Evolutionary conservation across 192 early-diverging fungal genomes (phyloP).

Genomic region (Gonapodya prolifera): DNA sequence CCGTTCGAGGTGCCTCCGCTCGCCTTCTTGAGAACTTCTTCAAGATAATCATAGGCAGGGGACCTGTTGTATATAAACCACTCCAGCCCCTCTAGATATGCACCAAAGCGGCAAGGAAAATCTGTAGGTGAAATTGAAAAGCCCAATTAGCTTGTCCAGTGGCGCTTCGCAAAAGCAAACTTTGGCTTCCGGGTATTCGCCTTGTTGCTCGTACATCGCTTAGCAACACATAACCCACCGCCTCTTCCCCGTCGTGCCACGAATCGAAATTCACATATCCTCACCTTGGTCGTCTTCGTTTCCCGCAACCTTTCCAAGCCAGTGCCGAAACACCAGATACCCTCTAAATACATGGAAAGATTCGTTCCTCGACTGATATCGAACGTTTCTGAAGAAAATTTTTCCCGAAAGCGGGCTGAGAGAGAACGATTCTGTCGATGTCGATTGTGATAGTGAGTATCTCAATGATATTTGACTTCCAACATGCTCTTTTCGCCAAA

Average conservation of each 20-base stretch:
- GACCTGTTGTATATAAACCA: conserved; percentile 72
- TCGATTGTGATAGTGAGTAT: not conserved
- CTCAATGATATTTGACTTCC: too few species aligned
- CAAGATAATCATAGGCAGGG: conserved; percentile 49
- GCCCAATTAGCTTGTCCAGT: not conserved
- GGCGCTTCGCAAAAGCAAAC: not conserved
- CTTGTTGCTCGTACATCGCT: conserved; percentile 11
- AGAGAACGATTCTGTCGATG: conserved; percentile 44
- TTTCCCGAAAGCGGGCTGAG: conserved; percentile 57
- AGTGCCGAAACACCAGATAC: conserved; percentile 58
- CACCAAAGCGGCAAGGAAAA: conserved; percentile 41
- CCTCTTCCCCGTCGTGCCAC: conserved; percentile 7
- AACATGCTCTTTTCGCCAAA: too few species aligned
- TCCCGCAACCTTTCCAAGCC: conserved; percentile 47
- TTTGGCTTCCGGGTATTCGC: too few species aligned
- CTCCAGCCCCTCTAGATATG: conserved; percentile 60
- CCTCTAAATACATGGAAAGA: conserved; percentile 57
- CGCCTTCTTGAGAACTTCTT: conserved; percentile 24
- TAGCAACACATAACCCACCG: not conserved
- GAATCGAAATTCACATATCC: conserved; percentile 9
- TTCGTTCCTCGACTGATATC: conserved; percentile 57
- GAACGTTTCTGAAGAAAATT: conserved; percentile 63
- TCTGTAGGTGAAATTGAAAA: not conserved
- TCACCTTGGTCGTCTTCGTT: conserved; percentile 14
- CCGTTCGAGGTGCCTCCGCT: conserved; percentile 8